Conservation (phyloP, 352 stramenopile genomes). For the Pythium grandisporangium region DNA sequence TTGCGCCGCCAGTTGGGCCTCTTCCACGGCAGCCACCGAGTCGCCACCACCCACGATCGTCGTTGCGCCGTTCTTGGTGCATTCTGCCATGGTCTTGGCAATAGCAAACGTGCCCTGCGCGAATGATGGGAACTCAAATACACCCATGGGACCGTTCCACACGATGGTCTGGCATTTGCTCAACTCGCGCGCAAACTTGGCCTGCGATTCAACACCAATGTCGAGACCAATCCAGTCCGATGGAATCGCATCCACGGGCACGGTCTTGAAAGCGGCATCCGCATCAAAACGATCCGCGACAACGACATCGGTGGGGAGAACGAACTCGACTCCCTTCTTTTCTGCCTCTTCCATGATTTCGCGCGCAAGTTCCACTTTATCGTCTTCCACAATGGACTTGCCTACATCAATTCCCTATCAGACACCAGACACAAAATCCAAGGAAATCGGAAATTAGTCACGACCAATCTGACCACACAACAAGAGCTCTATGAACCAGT, state of each 20-base stretch:
- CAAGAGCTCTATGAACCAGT: too few species aligned
- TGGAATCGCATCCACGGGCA: constrained; percentile 83
- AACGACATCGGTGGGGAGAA: constrained; percentile 91
- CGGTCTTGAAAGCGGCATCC: constrained; percentile 47
- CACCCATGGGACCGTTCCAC: constrained; percentile 96
- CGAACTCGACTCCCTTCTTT: constrained; percentile 81
- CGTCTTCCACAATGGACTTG: constrained; percentile 93
- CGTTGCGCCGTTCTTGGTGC: constrained; percentile 69
- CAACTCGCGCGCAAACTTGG: constrained; percentile 75
- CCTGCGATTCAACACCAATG: constrained; percentile 53
- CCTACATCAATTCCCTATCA: constrained; percentile 87
- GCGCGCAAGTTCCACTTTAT: constrained; percentile 90
- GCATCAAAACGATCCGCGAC: constrained; percentile 87
- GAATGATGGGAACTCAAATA: constrained; percentile 98
- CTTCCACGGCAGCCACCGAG: constrained; percentile 93
- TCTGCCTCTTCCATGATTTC: constrained; percentile 89
- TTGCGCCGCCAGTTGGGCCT: constrained; percentile 85
- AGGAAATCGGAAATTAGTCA: too few species aligned
- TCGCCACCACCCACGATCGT: constrained; percentile 94
- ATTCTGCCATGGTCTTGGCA: constrained; percentile 87
- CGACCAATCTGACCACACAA: background rate
- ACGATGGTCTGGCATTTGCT: constrained; percentile 88
- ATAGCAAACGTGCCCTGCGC: constrained; percentile 91
- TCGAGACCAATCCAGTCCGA: constrained; percentile 95
- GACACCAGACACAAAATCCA: background rate